Evolutionary conservation across 2,329 filamentous ascomycete species (phyloP).

Genomic region (Diaporthe sp.): DNA sequence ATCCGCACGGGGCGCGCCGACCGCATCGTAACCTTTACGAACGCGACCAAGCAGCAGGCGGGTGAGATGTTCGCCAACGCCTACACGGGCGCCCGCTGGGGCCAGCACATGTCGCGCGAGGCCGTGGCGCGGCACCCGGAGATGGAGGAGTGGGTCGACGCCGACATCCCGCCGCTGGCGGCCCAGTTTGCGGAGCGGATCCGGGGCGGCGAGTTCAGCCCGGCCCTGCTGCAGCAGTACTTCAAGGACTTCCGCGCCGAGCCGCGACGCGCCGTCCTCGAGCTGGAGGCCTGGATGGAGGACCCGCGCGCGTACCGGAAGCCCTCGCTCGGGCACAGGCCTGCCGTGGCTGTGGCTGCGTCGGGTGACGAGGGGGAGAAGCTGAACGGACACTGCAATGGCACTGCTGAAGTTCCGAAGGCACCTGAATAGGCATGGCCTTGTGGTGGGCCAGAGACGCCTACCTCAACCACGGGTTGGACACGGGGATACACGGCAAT

Average conservation of each 20-base stretch:
- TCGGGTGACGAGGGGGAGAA: no score
- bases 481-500: not conserved
- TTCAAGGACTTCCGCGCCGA: constrained; percentile 41
- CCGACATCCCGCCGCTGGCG: constrained; percentile 31
- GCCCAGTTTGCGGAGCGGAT: constrained; percentile 31
- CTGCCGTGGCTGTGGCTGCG: not conserved
- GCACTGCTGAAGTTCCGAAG: not conserved
- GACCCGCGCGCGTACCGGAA: constrained; percentile 37
- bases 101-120: constrained; percentile 26
- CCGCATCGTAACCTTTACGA: constrained; percentile 38
- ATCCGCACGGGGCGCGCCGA: constrained; percentile 38
- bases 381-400: not conserved
- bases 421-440: not conserved
- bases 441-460: not conserved
- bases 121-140: constrained; percentile 28
- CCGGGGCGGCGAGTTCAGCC: constrained; percentile 35
- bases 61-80: constrained; percentile 38
- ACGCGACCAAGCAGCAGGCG: constrained; percentile 36
- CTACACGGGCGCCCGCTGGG: constrained; percentile 37
- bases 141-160: constrained; percentile 38
- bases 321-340: not conserved
- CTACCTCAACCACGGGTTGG: not conserved
- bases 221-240: constrained; percentile 39
- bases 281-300: constrained; percentile 37
- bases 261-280: constrained; percentile 32